Percentiles rank a stretch among this genome's conserved stretches.
phyloP scores from a whole-genome alignment of 1,284 basidiomycete genomes.

The Papiliotrema terrestris region DNA sequence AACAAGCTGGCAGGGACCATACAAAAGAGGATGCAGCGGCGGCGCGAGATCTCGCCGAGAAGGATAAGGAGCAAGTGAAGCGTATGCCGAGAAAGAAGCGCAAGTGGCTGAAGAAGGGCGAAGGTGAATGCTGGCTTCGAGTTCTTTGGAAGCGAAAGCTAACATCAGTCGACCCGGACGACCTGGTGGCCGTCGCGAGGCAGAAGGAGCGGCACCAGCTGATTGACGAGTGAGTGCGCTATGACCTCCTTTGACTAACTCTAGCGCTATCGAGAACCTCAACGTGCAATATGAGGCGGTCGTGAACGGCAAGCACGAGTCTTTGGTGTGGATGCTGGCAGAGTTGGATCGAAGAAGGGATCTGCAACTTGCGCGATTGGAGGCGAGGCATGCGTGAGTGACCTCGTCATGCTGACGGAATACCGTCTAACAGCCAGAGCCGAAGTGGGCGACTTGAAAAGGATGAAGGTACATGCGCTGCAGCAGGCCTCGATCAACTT shows the following conservation, averaged over 20 bases:
- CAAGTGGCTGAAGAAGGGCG: slow-evolving; percentile 41
- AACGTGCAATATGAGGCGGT: slow-evolving; percentile 30
- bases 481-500: neutral
- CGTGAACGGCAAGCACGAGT: slow-evolving; percentile 21
- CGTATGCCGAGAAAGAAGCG: slow-evolving; percentile 33
- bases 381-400: slow-evolving; percentile 22
- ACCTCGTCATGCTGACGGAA: neutral
- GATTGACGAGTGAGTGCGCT: slow-evolving; percentile 30
- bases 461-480: slow-evolving; percentile 16
- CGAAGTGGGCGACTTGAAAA: slow-evolving; percentile 7
- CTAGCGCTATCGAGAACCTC: slow-evolving; percentile 31
- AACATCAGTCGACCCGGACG: slow-evolving; percentile 42
- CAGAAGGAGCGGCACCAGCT: slow-evolving; percentile 28
- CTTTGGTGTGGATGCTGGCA: slow-evolving; percentile 25
- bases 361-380: slow-evolving; percentile 11
- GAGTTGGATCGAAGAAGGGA: slow-evolving; percentile 27
- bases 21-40: neutral
- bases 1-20: neutral
- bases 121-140: slow-evolving; percentile 20
- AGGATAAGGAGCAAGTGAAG: slow-evolving; percentile 6
- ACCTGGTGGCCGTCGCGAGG: slow-evolving; percentile 37
- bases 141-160: neutral
- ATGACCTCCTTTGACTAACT: neutral
- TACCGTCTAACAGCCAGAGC: slow-evolving; percentile 2
- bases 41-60: neutral